Percentiles rank a stretch among this genome's conserved stretches.
These are phyloP conservation scores for Aspergillus thermomutatus DNA, from an alignment of 2,329 filamentous ascomycete genomes.

Conservation along the genomic window DNA sequence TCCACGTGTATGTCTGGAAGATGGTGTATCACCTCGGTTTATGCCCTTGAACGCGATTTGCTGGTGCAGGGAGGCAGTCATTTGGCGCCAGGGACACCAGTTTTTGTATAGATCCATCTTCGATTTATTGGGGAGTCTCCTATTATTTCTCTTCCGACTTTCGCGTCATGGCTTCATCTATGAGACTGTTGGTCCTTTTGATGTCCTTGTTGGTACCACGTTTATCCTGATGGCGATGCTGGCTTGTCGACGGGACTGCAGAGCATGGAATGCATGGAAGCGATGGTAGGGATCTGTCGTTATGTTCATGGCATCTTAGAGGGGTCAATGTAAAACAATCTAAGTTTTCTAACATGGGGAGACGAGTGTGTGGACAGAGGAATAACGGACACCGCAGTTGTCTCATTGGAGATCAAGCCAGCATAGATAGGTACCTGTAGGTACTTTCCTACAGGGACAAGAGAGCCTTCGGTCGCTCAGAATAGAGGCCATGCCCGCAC, in stretches of 20 bases:
- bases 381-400: neutral
- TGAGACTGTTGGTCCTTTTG: slow-evolving; percentile 23
- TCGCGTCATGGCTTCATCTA: slow-evolving; percentile 24
- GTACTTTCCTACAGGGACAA: neutral
- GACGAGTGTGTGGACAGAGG: neutral
- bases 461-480: neutral
- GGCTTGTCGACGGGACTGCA: slow-evolving; percentile 21
- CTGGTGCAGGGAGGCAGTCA: slow-evolving; percentile 32
- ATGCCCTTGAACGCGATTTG: slow-evolving; percentile 30
- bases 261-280: slow-evolving; percentile 26
- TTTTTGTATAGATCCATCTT: slow-evolving; percentile 39
- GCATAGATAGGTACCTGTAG: neutral
- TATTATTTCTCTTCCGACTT: slow-evolving; percentile 15
- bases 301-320: slow-evolving; percentile 36
- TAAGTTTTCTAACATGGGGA: slow-evolving; percentile 4
- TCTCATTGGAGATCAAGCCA: neutral
- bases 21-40: slow-evolving; percentile 32
- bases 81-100: slow-evolving; percentile 37
- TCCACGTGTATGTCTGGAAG: slow-evolving; percentile 29
- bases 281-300: slow-evolving; percentile 25
- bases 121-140: slow-evolving; percentile 15
- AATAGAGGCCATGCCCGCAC: neutral
- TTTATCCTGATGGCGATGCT: slow-evolving; percentile 23
- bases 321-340: slow-evolving; percentile 38
- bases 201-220: slow-evolving; percentile 20